phyloP scores from a whole-genome alignment of 2,329 filamentous ascomycete genomes.

The Alternaria panax region DNA sequence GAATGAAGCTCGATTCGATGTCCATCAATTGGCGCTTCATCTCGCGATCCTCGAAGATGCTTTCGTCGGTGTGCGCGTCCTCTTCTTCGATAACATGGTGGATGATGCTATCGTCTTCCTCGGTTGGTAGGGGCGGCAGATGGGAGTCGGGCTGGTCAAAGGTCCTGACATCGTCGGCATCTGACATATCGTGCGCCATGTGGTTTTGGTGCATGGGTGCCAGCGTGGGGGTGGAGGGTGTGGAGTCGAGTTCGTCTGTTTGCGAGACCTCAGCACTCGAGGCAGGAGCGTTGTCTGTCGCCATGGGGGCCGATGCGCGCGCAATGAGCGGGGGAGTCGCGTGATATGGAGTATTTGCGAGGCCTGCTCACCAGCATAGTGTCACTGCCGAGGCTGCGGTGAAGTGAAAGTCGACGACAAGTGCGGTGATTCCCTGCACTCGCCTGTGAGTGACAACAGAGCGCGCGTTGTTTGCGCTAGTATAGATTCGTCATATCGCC shows the following conservation, averaged over 20 bases:
- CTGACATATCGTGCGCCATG: conserved; percentile 39
- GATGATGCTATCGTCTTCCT: conserved; percentile 52
- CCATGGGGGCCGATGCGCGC: conserved; percentile 33
- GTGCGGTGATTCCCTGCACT: conserved; percentile 14
- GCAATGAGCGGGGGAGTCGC: conserved; percentile 27
- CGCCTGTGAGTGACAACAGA: conserved; percentile 27
- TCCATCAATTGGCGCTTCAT: conserved; percentile 68
- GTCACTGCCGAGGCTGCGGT: conserved; percentile 16
- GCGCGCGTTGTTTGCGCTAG: conserved; percentile 20
- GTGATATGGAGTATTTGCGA: conserved; percentile 15
- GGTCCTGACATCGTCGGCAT: conserved; percentile 43
- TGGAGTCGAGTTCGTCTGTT: conserved; percentile 29
- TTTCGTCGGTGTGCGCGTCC: conserved; percentile 47
- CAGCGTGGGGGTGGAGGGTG: conserved; percentile 24
- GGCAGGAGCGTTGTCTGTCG: conserved; percentile 29
- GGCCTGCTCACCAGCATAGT: conserved; percentile 36
- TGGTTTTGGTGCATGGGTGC: conserved; percentile 20
- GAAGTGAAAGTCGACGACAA: conserved; percentile 17
- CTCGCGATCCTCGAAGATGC: conserved; percentile 62
- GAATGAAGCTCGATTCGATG: conserved; percentile 69
- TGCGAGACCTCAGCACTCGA: conserved; percentile 35
- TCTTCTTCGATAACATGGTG: conserved; percentile 40
- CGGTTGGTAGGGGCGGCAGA: conserved; percentile 51
- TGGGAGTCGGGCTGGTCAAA: conserved; percentile 49
- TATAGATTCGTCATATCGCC: conserved; percentile 8